Base-by-base conservation (phyloP, 129 eudicot species). In the Chrysanthemum seticuspe region DNA sequence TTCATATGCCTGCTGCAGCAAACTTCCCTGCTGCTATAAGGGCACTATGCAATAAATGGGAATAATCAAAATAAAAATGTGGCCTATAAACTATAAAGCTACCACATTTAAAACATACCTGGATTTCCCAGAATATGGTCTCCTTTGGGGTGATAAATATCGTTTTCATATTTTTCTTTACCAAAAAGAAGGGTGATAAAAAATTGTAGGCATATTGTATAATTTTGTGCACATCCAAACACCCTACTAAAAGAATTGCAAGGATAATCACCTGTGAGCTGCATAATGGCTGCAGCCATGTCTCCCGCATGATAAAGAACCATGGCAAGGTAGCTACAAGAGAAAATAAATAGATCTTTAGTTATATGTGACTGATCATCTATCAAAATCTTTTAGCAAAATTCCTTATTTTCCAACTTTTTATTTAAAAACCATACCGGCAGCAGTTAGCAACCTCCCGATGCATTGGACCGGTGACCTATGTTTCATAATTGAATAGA, bases 391-490 rank as follows among this genome's bases (percentile, higher is more conserved):
- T 57, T 23, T 23, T 6, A 25, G n/a, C 55, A 50, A 31, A 12
- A 31, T 70, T 48, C 21, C 63, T 15, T 15, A 36, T n/a, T 7
- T 11, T 53, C 14, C 10, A 36, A 63, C 72, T 51, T 25, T 14
- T 13, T 6, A 61, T 3, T 1, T 25, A 21, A 67, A 12, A 77
- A 65, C 7, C 81, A 54, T 78, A 95, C 99, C 99, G 95, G 74
- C 97, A 95, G 73, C 99, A 95, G 75, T 86, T 95, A 34, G 97
- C 99, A 61, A 95, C 99, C 82, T 95, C 99, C 71, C 97, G 90
- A 76, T 95, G 99, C 97, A 95, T 95, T 48, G 99, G 99, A 78
- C 99, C 99, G 34, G 99, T 95, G 72, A 95, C 99, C 99, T 94
- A 87, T 70, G 81, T 65, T 50, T 52, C 62, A 73, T 54, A n/a